A percentile compares a stretch with the other conserved stretches of the same genome.
These are phyloP conservation scores for Cyclotella baltica DNA, from an alignment of 108 stramenopile genomes.

Conservation along the genomic window DNA sequence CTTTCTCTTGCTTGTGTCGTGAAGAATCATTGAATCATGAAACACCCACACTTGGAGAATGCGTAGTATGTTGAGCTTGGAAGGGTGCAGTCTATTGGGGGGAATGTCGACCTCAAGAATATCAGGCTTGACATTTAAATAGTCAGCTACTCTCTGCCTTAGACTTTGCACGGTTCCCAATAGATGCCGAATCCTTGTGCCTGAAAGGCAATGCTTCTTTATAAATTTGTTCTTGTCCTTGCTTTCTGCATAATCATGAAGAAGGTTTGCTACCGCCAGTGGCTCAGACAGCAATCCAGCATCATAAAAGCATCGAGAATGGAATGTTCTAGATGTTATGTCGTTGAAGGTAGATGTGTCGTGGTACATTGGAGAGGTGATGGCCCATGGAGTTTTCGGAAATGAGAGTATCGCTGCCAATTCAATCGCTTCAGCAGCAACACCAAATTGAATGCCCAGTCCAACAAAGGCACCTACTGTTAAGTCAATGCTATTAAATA, in stretches of 20 bases:
- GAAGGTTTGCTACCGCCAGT: constrained; percentile 70
- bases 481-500: constrained; percentile 64
- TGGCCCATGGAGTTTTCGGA: constrained; percentile 80
- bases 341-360: constrained; percentile 62
- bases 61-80: constrained; percentile 70
- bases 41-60: constrained; percentile 83
- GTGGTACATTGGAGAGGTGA: constrained; percentile 76
- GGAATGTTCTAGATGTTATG: constrained; percentile 56
- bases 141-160: constrained; percentile 66
- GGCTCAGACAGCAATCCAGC: constrained; percentile 85
- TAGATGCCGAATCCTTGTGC: constrained; percentile 58
- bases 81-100: constrained; percentile 58
- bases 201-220: constrained; percentile 50
- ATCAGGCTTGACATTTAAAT: constrained; percentile 48
- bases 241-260: constrained; percentile 61
- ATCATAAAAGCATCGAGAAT: constrained; percentile 72
- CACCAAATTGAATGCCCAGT: constrained; percentile 88
- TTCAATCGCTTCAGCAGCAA: constrained; percentile 81
- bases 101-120: constrained; percentile 56
- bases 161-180: constrained; percentile 60
- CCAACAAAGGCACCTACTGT: constrained; percentile 80
- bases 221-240: constrained; percentile 52
- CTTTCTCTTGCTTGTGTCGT: constrained; percentile 32
- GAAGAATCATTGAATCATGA: constrained; percentile 69
- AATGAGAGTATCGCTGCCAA: constrained; percentile 81